Conservation (phyloP, 1,284 basidiomycete species). For the Phylloporus sp. region DNA sequence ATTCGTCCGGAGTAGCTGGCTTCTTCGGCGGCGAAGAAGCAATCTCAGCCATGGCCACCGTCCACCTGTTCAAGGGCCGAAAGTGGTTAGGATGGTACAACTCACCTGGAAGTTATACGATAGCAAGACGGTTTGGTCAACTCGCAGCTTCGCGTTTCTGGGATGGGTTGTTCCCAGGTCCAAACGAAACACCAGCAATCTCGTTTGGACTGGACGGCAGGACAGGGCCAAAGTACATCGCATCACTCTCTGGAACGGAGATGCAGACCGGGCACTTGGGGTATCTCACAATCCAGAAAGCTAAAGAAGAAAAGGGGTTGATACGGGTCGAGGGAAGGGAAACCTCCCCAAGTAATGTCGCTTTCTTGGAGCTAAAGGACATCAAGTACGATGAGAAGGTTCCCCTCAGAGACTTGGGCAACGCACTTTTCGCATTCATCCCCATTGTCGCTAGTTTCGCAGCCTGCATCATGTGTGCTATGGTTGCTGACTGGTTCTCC, state of each 20-base stretch:
- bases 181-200: slow-evolving; percentile 31
- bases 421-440: slow-evolving; percentile 19
- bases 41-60: slow-evolving; percentile 38
- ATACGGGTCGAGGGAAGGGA: slow-evolving; percentile 18
- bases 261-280: slow-evolving; percentile 35
- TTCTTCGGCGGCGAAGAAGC: slow-evolving; percentile 41
- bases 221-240: slow-evolving; percentile 30
- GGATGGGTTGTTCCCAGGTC: slow-evolving; percentile 40
- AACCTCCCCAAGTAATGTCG: slow-evolving; percentile 23
- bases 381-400: slow-evolving; percentile 21
- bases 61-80: slow-evolving; percentile 34
- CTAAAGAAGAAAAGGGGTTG: slow-evolving; percentile 5
- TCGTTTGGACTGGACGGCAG: slow-evolving; percentile 35
- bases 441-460: slow-evolving; percentile 31
- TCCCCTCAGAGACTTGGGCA: slow-evolving; percentile 6
- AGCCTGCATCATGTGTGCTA: slow-evolving; percentile 25
- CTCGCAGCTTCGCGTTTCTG: slow-evolving; percentile 32
- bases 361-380: slow-evolving; percentile 27
- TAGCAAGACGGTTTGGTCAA: slow-evolving; percentile 34
- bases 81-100: slow-evolving; percentile 41
- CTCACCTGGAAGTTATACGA: slow-evolving; percentile 35
- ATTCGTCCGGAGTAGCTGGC: slow-evolving; percentile 31
- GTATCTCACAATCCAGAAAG: slow-evolving; percentile 28
- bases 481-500: slow-evolving; percentile 32
- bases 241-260: slow-evolving; percentile 31